phyloP scores from a whole-genome alignment of 1,284 basidiomycete genomes.

The Ustilago hordei region DNA sequence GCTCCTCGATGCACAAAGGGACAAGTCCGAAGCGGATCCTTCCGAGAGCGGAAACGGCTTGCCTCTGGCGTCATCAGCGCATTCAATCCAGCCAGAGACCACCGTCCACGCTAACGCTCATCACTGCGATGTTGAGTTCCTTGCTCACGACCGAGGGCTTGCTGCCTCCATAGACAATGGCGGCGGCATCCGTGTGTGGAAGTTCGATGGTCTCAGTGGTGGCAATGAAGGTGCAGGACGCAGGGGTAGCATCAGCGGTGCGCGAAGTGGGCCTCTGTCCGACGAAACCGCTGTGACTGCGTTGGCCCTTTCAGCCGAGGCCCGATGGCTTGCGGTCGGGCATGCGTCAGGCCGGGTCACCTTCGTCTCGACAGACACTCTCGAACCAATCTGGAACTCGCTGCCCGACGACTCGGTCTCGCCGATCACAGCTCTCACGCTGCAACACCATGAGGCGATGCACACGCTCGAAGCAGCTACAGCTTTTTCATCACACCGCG shows the following conservation, averaged over 20 bases:
- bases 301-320: slow-evolving; percentile 45
- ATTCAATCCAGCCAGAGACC: slow-evolving; percentile 73
- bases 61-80: slow-evolving; percentile 54
- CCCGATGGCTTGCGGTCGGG: slow-evolving; percentile 74
- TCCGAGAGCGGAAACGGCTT: slow-evolving; percentile 44
- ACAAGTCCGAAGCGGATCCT: slow-evolving; percentile 68
- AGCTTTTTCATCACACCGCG: slow-evolving; percentile 44
- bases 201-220: background rate
- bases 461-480: slow-evolving; percentile 29
- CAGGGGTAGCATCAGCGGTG: slow-evolving; percentile 15
- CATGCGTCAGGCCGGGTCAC: slow-evolving; percentile 78
- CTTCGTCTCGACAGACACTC: slow-evolving; percentile 65
- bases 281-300: slow-evolving; percentile 35
- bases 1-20: slow-evolving; percentile 83
- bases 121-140: slow-evolving; percentile 81
- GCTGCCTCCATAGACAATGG: slow-evolving; percentile 82
- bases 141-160: slow-evolving; percentile 79
- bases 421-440: slow-evolving; percentile 26
- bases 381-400: slow-evolving; percentile 33
- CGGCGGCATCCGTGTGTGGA: slow-evolving; percentile 48
- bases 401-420: slow-evolving; percentile 6
- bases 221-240: slow-evolving; percentile 9
- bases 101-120: slow-evolving; percentile 81
- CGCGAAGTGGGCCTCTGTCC: slow-evolving; percentile 2
- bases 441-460: slow-evolving; percentile 39